Conservation (phyloP, 306 rosid genomes). For the Amphicarpaea edgeworthii region DNA sequence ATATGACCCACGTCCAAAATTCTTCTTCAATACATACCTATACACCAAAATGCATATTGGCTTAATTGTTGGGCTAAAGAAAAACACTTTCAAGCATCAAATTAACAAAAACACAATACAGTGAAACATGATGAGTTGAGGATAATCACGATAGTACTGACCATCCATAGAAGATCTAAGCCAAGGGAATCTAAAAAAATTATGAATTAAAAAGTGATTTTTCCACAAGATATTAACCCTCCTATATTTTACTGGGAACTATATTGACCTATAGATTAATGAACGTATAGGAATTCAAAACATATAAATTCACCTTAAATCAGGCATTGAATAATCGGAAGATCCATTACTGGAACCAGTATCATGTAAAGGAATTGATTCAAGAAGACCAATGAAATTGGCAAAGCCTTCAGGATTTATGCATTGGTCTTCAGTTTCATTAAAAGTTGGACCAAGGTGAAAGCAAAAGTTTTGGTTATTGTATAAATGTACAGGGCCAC, state of each 20-base stretch:
- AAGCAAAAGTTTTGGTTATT: constrained; percentile 77
- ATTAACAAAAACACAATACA: constrained; percentile 17
- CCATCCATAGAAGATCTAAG: constrained; percentile 37
- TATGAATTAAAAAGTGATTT: constrained; percentile 17
- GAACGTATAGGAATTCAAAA: constrained; percentile 35
- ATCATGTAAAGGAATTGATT: constrained; percentile 89
- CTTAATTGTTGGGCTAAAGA: constrained; percentile 30
- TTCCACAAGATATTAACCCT: constrained; percentile 9
- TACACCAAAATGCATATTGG: constrained; percentile 44
- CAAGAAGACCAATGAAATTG: constrained; percentile 81
- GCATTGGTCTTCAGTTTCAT: constrained; percentile 74
- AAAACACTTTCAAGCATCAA: constrained; percentile 35
- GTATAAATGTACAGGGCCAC: constrained; percentile 73
- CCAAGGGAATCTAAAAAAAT: constrained; percentile 27
- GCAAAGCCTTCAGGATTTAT: constrained; percentile 85
- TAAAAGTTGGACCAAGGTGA: constrained; percentile 62
- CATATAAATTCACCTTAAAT: constrained; percentile 62
- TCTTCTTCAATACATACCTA: constrained; percentile 86
- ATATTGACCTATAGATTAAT: constrained; percentile 37
- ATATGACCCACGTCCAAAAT: constrained; percentile 95
- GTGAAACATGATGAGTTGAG: constrained; percentile 1
- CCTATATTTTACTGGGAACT: constrained; percentile 34
- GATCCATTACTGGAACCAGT: constrained; percentile 67
- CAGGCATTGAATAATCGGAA: constrained; percentile 74
- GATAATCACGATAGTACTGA: constrained; percentile 17